Evolutionary conservation across 2,329 filamentous ascomycete genomes (phyloP), one percentile per base, ranked within the genome.

Genomic region (Diaporthe nobilis): DNA sequence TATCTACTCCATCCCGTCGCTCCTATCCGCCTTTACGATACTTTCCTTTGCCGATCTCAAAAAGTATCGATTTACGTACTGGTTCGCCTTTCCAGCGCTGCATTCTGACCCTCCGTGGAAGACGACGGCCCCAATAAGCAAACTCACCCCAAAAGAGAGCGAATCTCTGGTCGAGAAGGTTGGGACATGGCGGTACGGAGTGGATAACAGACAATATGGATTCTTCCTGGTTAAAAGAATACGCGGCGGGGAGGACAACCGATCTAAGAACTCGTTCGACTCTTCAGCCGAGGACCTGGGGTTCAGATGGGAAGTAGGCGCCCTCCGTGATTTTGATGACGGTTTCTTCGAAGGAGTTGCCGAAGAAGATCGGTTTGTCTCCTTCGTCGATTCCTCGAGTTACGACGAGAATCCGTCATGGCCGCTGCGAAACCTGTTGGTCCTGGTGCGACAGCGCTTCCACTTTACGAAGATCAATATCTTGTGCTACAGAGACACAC

Each of bases 61-160:
- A 84, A 98, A 97, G 82, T 98, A 98, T 86, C 95, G 93, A 78
- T 98, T 98, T 83, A 95, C 94, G n/a, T 98, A 98, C 85, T 98
- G 97, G 92, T 98, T 98, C 84, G 96, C 94, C 7, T 99, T 98
- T 81, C 97, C 97, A 1, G 95, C 96, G 22, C 89, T 99, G 60
- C 96, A 98, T 82, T 98, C 96, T 5, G 93, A 96, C 73, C 95
- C 95, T 2, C 88, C 90, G 39, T 99, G 97, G 97, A 93, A 91
- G 79, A 87, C 92, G 71, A 84, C 88, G 2, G 89, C 87, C 2
- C 87, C 87, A 12, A 86, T 90, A 65, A 85, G 87, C 72, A 88
- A 84, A 65, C 85, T 98, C 65, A 90, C 88, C 3, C 82, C 89
- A 3, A 87, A 90, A 77, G 96, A 98, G 84, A 96, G 93, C 75